phyloP scores from a whole-genome alignment of 192 early-diverging fungal species.

The Entomortierella beljakovae region DNA sequence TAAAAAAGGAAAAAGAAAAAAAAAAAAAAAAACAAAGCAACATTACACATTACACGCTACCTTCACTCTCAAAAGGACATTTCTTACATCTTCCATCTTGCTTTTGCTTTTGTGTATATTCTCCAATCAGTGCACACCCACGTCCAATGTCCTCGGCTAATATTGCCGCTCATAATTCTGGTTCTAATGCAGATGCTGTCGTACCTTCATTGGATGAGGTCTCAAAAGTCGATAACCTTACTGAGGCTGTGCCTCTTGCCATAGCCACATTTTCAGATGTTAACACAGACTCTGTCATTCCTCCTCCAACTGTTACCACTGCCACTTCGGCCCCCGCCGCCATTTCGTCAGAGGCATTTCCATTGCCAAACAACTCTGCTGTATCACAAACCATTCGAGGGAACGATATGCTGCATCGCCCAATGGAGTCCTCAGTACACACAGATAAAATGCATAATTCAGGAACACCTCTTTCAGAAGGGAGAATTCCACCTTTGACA shows the following conservation, averaged over 20 bases:
- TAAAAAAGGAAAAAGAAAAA: no score
- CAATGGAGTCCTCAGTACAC: no score
- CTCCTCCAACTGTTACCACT: neutral
- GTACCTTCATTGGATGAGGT: neutral
- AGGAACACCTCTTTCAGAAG: conserved; percentile 3
- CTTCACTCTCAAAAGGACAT: no score
- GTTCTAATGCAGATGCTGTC: conserved; percentile 11
- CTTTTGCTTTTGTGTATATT: neutral
- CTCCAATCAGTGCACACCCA: neutral
- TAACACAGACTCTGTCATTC: neutral
- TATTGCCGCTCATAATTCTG: neutral
- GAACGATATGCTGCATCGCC: neutral
- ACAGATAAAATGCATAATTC: no score
- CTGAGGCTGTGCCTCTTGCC: conserved; percentile 9
- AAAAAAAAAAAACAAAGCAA: no score
- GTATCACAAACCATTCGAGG: neutral
- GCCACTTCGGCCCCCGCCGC: neutral
- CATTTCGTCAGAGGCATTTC: neutral
- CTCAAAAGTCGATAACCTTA: neutral
- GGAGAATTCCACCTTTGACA: neutral
- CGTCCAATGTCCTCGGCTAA: conserved; percentile 31
- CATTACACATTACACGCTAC: no score
- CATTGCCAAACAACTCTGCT: neutral
- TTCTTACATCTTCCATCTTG: no score
- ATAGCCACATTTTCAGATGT: neutral